Conservation (phyloP, 768 basidiomycete genomes). For the Tricholoma saponaceum region DNA sequence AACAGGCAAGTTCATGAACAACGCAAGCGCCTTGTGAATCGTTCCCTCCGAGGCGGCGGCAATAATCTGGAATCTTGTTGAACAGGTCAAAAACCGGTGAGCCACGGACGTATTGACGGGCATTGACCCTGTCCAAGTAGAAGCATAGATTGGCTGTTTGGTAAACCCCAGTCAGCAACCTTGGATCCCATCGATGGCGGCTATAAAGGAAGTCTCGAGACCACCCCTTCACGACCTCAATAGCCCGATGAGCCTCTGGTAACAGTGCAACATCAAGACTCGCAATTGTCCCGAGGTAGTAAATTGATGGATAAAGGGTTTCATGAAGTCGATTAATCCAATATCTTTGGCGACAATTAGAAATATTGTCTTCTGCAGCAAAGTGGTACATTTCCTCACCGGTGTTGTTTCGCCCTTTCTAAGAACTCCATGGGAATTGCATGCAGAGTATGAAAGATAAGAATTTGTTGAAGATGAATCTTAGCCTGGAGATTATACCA, state of each 20-base stretch:
- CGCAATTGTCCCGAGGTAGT: slow-evolving; percentile 40
- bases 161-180: slow-evolving; percentile 18
- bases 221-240: slow-evolving; percentile 43
- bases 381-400: slow-evolving; percentile 9
- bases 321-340: slow-evolving; percentile 48
- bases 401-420: slow-evolving; percentile 14
- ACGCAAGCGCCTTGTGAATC: slow-evolving; percentile 5
- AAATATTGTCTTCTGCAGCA: background rate
- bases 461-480: slow-evolving; percentile 45
- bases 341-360: slow-evolving; percentile 23
- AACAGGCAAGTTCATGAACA: slow-evolving; percentile 19
- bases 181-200: background rate
- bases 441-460: slow-evolving; percentile 35
- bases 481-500: slow-evolving; percentile 40
- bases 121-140: background rate
- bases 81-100: background rate
- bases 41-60: background rate
- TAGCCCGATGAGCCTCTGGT: slow-evolving; percentile 32
- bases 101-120: background rate
- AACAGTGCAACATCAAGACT: slow-evolving; percentile 31
- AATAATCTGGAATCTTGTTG: background rate
- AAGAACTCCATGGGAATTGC: slow-evolving; percentile 6
- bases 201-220: slow-evolving; percentile 33
- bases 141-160: slow-evolving; percentile 21
- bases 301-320: slow-evolving; percentile 42